A percentile compares a stretch with the other conserved stretches of the same genome.
These are phyloP conservation scores for Vanilla planifolia DNA, from an alignment of 106 monocot species.

Conservation along the genomic window DNA sequence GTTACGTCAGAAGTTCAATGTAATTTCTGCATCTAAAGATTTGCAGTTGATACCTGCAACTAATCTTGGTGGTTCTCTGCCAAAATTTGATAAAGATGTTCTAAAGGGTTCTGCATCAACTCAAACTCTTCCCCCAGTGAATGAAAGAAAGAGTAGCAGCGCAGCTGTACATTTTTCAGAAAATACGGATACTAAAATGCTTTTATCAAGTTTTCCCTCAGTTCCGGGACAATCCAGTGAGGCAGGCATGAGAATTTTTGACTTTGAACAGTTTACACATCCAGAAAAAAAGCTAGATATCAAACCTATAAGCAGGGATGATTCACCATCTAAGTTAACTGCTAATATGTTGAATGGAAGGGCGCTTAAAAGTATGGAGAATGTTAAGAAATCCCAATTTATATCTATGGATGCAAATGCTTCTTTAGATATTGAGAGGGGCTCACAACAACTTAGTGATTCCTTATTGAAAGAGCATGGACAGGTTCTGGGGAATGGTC, in stretches of 20 bases:
- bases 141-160: constrained; percentile 3
- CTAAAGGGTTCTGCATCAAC: constrained; percentile 16
- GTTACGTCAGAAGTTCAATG: constrained; percentile 58
- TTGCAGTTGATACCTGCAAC: background rate
- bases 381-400: constrained; percentile 14
- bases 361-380: constrained; percentile 30
- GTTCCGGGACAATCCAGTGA: constrained; percentile 46
- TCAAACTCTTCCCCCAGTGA: constrained; percentile 17
- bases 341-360: constrained; percentile 31
- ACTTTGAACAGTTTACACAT: constrained; percentile 58
- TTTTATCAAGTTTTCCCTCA: background rate
- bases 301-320: constrained; percentile 26
- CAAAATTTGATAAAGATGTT: background rate
- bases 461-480: constrained; percentile 10
- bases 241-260: constrained; percentile 59
- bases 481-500: constrained; percentile 7
- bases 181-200: constrained; percentile 8
- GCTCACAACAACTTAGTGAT: background rate
- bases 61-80: constrained; percentile 15
- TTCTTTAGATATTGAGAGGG: constrained; percentile 3
- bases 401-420: constrained; percentile 2
- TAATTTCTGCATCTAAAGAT: constrained; percentile 34
- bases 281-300: constrained; percentile 33
- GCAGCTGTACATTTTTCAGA: constrained; percentile 5
- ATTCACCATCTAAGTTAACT: constrained; percentile 39